Evolutionary conservation across 2,329 filamentous ascomycete genomes (phyloP), one percentile per base, ranked within the genome.

Genomic region (Aspergillus jensenii): DNA sequence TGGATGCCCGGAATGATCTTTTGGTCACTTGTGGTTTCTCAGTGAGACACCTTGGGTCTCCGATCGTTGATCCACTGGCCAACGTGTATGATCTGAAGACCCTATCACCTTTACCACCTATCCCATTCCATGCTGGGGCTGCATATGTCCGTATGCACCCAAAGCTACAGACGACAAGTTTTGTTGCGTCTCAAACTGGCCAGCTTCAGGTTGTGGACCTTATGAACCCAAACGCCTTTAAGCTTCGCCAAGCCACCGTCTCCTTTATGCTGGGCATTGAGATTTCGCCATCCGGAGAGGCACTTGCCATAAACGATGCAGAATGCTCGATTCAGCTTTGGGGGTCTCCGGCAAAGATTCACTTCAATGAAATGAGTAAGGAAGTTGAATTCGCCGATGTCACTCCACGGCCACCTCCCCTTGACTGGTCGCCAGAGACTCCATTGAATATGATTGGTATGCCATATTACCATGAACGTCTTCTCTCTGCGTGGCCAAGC

Each of bases 91-190:
- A 98, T 70, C 82, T 99, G 47, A 96, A 96, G 76, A 95, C 91
- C 46, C 84, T 97, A 78, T 84, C 86, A 17, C 91, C 92, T 21
- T 85, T 97, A 71, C 89, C 91, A 4, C 95, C 95, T 0, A 93
- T 99, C 43, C 91, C 95, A 0, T 99, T 88, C 59, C 93, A 95
- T 57, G 89, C 92, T 2, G 92, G 95, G 9, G 95, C 93, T 39
- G 93, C 95, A 37, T 96, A 92, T 78, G 93, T 97, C 43, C 88
- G 95, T 58, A 95, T 99, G 90, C 95, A 99, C 73, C 95, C 96
- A 1, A 89, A 92, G 67, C 90, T 99, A 84, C 89, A 92, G 19
- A 97, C 95, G 0, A 98, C 96, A 0, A 93, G 91, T 67, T 93
- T 99, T 60, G 91, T 99, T 50, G 88, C 93, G 27, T 96, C 93